phyloP scores from a whole-genome alignment of 2,329 filamentous ascomycete genomes.

The Kalaharituber pfeilii region DNA sequence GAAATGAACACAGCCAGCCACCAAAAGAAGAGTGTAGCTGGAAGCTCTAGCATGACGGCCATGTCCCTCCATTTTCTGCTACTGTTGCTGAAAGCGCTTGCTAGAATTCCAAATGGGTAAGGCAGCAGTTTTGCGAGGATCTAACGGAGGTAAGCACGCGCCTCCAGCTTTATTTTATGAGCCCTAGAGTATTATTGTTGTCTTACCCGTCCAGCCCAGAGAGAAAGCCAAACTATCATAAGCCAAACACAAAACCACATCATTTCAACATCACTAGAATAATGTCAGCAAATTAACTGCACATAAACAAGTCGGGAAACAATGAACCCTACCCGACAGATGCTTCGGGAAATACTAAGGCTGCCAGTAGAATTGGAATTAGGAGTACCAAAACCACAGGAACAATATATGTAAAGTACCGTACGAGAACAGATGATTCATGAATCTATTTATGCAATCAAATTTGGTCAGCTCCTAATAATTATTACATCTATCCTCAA shows the following conservation, averaged over 20 bases:
- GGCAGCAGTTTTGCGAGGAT: constrained; percentile 49
- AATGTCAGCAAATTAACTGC: background rate
- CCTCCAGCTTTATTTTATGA: background rate
- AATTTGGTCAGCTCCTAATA: background rate
- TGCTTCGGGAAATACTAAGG: constrained; percentile 39
- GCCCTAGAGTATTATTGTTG: background rate
- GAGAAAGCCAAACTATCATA: constrained; percentile 76
- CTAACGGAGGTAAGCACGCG: constrained; percentile 24
- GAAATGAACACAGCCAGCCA: constrained; percentile 72
- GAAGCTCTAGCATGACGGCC: constrained; percentile 67
- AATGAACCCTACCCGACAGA: constrained; percentile 38
- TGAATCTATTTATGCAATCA: constrained; percentile 32
- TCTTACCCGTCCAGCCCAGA: constrained; percentile 51
- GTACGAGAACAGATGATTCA: constrained; percentile 45
- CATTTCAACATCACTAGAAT: constrained; percentile 44
- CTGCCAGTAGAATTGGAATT: constrained; percentile 50
- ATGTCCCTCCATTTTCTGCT: constrained; percentile 88
- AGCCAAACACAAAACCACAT: constrained; percentile 94
- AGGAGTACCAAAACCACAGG: constrained; percentile 47
- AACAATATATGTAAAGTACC: constrained; percentile 55
- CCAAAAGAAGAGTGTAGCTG: constrained; percentile 80
- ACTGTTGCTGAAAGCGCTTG: constrained; percentile 67
- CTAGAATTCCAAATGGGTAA: constrained; percentile 42
- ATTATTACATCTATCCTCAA: background rate
- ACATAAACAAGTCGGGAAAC: background rate